A percentile compares a stretch with the other conserved stretches of the same genome.
phyloP scores from a whole-genome alignment of 495 filamentous ascomycete species.

The Annulohypoxylon moriforme region DNA sequence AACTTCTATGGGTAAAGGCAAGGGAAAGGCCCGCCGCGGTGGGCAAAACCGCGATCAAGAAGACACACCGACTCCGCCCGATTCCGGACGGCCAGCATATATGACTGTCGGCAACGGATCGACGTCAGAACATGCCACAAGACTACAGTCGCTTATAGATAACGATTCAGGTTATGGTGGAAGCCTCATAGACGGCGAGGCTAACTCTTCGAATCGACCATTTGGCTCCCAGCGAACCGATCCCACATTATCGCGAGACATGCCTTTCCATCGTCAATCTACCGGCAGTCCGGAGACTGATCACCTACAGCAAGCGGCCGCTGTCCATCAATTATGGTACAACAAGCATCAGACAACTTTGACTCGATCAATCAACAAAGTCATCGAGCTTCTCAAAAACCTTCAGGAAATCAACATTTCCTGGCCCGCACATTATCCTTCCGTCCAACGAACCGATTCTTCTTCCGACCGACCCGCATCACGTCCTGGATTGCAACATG shows the following conservation, averaged over 20 bases:
- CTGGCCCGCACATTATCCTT: conserved; percentile 97
- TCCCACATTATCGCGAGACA: conserved; percentile 49
- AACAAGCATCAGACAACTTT: conserved; percentile 91
- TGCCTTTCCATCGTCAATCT: conserved; percentile 57
- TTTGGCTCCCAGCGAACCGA: conserved; percentile 56
- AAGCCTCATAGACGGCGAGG: conserved; percentile 66
- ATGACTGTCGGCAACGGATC: conserved; percentile 90
- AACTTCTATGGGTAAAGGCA: conserved; percentile 57
- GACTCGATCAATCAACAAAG: conserved; percentile 83
- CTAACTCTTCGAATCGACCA: conserved; percentile 42
- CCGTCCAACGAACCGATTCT: conserved; percentile 72
- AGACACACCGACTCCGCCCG: conserved; percentile 35
- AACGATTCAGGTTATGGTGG: conserved; percentile 93
- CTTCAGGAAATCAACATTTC: conserved; percentile 88
- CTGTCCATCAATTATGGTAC: conserved; percentile 69
- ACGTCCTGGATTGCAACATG: conserved; percentile 66
- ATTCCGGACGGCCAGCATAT: conserved; percentile 68
- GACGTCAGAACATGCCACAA: conserved; percentile 75
- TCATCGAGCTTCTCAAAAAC: conserved; percentile 79
- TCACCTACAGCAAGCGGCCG: conserved; percentile 56
- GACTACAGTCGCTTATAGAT: conserved; percentile 77
- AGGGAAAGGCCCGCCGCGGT: conserved; percentile 46
- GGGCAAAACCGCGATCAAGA: conserved; percentile 32
- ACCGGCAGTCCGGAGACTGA: conserved; percentile 48
- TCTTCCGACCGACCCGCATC: conserved; percentile 53